Evolutionary conservation across 2,329 filamentous ascomycete species (phyloP).

Genomic region (Fusarium sp.): DNA sequence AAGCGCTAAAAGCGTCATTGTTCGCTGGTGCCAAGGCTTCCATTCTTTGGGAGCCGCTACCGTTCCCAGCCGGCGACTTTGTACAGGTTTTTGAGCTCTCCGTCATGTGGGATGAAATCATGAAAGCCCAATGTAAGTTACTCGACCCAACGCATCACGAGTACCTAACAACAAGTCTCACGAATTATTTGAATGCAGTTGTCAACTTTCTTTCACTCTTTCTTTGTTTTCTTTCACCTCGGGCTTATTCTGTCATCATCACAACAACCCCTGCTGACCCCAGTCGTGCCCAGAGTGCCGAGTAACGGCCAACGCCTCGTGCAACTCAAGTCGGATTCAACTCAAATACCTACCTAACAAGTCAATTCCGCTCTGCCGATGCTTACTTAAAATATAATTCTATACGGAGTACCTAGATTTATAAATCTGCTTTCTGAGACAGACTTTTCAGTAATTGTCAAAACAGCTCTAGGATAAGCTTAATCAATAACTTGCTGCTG

Average conservation of each 20-base stretch:
- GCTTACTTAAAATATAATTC: no score
- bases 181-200: not conserved
- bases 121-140: not conserved
- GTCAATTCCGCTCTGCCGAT: no score
- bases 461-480: no score
- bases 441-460: no score
- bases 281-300: slow-evolving; percentile 18
- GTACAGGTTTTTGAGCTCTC: slow-evolving; percentile 17
- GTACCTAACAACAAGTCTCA: not conserved
- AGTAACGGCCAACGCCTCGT: not conserved
- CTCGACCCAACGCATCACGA: not conserved
- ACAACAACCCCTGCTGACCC: slow-evolving; percentile 23
- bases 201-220: not conserved
- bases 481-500: slow-evolving; percentile 3
- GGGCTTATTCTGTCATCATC: slow-evolving; percentile 12
- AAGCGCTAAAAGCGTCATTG: slow-evolving; percentile 40
- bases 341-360: no score
- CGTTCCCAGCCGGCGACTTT: slow-evolving; percentile 3
- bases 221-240: not conserved
- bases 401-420: no score
- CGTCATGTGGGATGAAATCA: slow-evolving; percentile 28
- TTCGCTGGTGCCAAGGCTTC: slow-evolving; percentile 18
- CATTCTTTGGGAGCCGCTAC: slow-evolving; percentile 8
- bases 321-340: no score
- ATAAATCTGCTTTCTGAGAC: no score